Percentiles rank a stretch among this genome's conserved stretches.
Evolutionary conservation across 192 early-diverging fungal species (phyloP).

Genomic region (Irineochytrium annulatum): DNA sequence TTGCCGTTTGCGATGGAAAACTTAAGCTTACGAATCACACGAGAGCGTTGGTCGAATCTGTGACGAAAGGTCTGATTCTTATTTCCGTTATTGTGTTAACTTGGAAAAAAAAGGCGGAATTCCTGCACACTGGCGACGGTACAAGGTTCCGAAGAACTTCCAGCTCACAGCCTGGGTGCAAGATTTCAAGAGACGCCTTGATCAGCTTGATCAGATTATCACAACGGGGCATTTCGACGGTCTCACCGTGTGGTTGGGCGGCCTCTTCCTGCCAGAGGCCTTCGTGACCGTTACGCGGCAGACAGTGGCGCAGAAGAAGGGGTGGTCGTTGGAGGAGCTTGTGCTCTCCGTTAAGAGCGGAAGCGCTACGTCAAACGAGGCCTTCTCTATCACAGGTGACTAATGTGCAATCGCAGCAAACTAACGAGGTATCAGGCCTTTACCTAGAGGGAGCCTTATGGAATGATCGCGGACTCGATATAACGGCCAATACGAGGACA

Average conservation of each 20-base stretch:
- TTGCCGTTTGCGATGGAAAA: constrained; percentile 67
- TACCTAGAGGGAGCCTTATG: constrained; percentile 41
- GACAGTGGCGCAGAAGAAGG: constrained; percentile 64
- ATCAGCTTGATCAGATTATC: constrained; percentile 53
- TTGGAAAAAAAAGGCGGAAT: constrained; percentile 46
- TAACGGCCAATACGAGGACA: constrained; percentile 22
- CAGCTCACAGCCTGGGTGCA: constrained; percentile 67
- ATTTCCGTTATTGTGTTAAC: neutral
- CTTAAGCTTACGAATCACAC: constrained; percentile 84
- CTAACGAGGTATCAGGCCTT: neutral
- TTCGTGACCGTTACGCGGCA: constrained; percentile 90
- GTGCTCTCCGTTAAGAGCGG: constrained; percentile 34
- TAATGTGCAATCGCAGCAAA: neutral
- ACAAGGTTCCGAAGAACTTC: constrained; percentile 57
- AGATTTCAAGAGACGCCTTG: constrained; percentile 68
- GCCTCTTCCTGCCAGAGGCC: constrained; percentile 83
- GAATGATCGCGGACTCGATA: constrained; percentile 15
- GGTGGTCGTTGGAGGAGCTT: constrained; percentile 82
- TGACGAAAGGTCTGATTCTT: constrained; percentile 50
- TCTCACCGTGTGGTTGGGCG: constrained; percentile 75
- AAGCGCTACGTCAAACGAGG: neutral
- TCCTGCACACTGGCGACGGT: constrained; percentile 66
- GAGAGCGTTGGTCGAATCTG: constrained; percentile 62
- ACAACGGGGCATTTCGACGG: constrained; percentile 8
- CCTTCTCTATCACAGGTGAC: constrained; percentile 34